phyloP scores from a whole-genome alignment of 2,329 filamentous ascomycete genomes.

The Aaosphaeria arxii region DNA sequence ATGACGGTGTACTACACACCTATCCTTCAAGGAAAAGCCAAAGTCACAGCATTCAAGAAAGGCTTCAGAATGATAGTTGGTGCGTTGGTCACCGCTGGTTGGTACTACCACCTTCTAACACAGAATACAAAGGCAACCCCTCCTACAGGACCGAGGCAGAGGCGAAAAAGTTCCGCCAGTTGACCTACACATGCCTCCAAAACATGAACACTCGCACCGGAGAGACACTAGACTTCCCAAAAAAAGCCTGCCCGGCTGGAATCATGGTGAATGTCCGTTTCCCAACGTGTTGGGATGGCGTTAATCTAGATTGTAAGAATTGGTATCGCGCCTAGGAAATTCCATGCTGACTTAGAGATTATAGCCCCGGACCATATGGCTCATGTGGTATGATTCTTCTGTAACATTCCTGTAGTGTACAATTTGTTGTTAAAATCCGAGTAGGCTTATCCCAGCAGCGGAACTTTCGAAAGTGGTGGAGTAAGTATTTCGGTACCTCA shows the following conservation, averaged over 20 bases:
- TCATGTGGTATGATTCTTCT: constrained; percentile 32
- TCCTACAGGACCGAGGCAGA: constrained; percentile 32
- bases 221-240: constrained; percentile 41
- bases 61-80: constrained; percentile 47
- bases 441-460: constrained; percentile 19
- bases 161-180: constrained; percentile 39
- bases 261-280: constrained; percentile 44
- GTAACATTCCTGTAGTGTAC: not conserved
- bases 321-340: too few relatives aligned
- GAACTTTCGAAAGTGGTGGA: constrained; percentile 38
- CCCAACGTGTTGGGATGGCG: constrained; percentile 44
- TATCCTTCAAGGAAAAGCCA: constrained; percentile 14
- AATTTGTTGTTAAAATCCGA: not conserved
- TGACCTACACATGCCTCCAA: constrained; percentile 46
- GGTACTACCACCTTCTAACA: not conserved
- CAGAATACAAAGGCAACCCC: constrained; percentile 24
- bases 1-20: constrained; percentile 39
- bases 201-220: constrained; percentile 35
- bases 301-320: constrained; percentile 40
- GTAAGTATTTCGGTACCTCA: too few relatives aligned
- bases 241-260: constrained; percentile 36
- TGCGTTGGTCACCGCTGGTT: not conserved
- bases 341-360: too few relatives aligned
- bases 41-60: constrained; percentile 44
- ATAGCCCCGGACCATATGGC: constrained; percentile 50